phyloP scores from a whole-genome alignment of 768 basidiomycete species.

The Dioszegia crocea region DNA sequence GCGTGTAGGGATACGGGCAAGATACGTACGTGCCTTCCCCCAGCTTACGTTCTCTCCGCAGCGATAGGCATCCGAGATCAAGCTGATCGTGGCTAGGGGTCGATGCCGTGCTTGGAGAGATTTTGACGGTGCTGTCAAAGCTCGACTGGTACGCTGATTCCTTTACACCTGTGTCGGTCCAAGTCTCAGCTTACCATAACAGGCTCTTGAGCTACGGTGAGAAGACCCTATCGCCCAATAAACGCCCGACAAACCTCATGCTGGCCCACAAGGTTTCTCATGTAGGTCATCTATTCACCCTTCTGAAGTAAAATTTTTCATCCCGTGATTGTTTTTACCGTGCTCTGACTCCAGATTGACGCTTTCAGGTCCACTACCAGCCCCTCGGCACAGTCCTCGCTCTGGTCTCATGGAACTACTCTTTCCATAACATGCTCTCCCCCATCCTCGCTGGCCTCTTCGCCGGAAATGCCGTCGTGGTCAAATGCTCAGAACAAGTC shows the following conservation, averaged over 20 bases:
- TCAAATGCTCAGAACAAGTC: constrained; percentile 69
- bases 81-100: constrained; percentile 60
- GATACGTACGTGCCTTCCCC: constrained; percentile 56
- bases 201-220: constrained; percentile 79
- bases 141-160: constrained; percentile 59
- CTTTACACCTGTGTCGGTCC: too few species aligned
- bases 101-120: constrained; percentile 90
- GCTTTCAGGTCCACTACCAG: constrained; percentile 60
- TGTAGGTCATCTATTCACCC: too few species aligned
- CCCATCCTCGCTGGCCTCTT: constrained; percentile 88
- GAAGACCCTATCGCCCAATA: constrained; percentile 66
- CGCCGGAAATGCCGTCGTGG: constrained; percentile 79
- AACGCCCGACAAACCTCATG: constrained; percentile 56
- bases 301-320: too few species aligned
- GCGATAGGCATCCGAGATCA: neutral
- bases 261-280: constrained; percentile 51
- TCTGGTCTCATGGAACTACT: constrained; percentile 72
- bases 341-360: neutral
- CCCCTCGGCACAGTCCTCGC: constrained; percentile 89
- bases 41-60: neutral
- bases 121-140: constrained; percentile 90
- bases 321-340: too few species aligned
- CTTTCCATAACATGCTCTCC: constrained; percentile 84
- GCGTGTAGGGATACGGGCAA: constrained; percentile 94
- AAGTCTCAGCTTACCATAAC: too few species aligned